phyloP scores from a whole-genome alignment of 1,284 basidiomycete species.

The Ustilago xerochloae region DNA sequence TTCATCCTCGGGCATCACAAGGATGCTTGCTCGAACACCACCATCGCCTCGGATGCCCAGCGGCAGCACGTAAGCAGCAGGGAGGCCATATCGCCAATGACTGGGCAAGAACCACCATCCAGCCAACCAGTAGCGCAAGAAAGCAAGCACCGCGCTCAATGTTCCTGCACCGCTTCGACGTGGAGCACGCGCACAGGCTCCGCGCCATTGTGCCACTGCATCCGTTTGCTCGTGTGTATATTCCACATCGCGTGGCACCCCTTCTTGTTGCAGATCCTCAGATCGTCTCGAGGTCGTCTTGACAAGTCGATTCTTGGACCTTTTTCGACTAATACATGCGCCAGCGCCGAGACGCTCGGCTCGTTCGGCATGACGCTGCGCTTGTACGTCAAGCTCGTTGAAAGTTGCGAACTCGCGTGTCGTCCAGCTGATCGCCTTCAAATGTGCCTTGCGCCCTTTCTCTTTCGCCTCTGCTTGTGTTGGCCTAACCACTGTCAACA shows the following conservation, averaged over 20 bases:
- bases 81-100: slow-evolving; percentile 50
- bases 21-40: slow-evolving; percentile 55
- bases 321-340: slow-evolving; percentile 26
- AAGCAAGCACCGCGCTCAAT: slow-evolving; percentile 40
- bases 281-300: slow-evolving; percentile 7
- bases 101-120: slow-evolving; percentile 51
- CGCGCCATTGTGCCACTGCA: slow-evolving; percentile 40
- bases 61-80: slow-evolving; percentile 52
- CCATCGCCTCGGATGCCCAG: slow-evolving; percentile 59
- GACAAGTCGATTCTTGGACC: slow-evolving; percentile 15
- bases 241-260: slow-evolving; percentile 6
- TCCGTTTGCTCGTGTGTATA: slow-evolving; percentile 9
- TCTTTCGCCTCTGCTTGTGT: background rate
- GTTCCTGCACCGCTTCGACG: slow-evolving; percentile 22
- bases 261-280: slow-evolving; percentile 11
- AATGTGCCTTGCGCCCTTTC: slow-evolving; percentile 1
- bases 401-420: slow-evolving; percentile 56
- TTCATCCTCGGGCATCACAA: slow-evolving; percentile 52
- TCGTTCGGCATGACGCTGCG: slow-evolving; percentile 37
- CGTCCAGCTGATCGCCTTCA: slow-evolving; percentile 51
- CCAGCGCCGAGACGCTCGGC: slow-evolving; percentile 16
- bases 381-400: slow-evolving; percentile 55
- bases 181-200: slow-evolving; percentile 27
- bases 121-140: slow-evolving; percentile 51
- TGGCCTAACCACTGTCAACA: slow-evolving; percentile 12